A percentile compares a stretch with the other conserved stretches of the same genome.
These are phyloP conservation scores for Cadophora sp. DNA, from an alignment of 2,329 filamentous ascomycete genomes.

Conservation along the genomic window DNA sequence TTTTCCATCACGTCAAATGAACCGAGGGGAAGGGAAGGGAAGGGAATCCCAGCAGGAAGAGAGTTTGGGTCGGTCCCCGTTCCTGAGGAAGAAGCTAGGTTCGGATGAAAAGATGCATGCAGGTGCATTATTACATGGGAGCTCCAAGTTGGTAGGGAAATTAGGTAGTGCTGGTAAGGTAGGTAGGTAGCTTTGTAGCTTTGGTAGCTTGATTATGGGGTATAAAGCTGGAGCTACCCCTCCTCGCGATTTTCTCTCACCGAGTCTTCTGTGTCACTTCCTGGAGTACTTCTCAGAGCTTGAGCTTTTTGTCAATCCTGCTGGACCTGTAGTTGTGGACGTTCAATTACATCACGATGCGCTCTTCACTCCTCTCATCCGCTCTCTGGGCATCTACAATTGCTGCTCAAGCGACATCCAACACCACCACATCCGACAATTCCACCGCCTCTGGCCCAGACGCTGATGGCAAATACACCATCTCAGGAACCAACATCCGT, in stretches of 20 bases:
- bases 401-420: slow-evolving; percentile 32
- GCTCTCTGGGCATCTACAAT: slow-evolving; percentile 26
- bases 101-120: slow-evolving; percentile 12
- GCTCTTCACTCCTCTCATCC: slow-evolving; percentile 25
- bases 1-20: neutral
- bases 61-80: neutral
- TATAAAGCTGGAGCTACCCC: slow-evolving; percentile 36
- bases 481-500: slow-evolving; percentile 69
- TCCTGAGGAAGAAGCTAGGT: slow-evolving; percentile 3
- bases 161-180: neutral
- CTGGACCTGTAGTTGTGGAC: neutral
- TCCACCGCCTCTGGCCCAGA: slow-evolving; percentile 53
- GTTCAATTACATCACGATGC: slow-evolving; percentile 31
- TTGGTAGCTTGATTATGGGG: neutral
- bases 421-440: slow-evolving; percentile 34
- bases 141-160: neutral
- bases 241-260: slow-evolving; percentile 12
- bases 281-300: slow-evolving; percentile 6
- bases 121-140: neutral
- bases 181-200: slow-evolving; percentile 14
- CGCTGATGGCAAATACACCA: slow-evolving; percentile 73
- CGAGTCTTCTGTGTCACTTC: slow-evolving; percentile 15
- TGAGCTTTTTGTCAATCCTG: neutral
- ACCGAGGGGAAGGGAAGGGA: neutral
- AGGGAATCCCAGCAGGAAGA: neutral